phyloP scores from a whole-genome alignment of 805 yeast species.

The Candida sonorensis region DNA sequence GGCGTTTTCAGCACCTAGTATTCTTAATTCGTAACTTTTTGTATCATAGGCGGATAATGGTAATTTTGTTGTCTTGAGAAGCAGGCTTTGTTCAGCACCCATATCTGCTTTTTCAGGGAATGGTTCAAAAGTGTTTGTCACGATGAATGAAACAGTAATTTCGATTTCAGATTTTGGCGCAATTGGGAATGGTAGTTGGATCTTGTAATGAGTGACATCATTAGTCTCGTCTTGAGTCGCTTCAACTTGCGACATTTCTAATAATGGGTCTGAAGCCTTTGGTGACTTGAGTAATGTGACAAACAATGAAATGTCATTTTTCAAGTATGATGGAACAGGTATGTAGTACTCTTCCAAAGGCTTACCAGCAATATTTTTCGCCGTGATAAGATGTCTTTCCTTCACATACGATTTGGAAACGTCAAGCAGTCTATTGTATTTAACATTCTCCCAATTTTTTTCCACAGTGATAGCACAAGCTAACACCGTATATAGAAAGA shows the following conservation, averaged over 20 bases:
- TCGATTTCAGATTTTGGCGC: slow-evolving; percentile 51
- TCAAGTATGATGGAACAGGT: slow-evolving; percentile 45
- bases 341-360: slow-evolving; percentile 53
- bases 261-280: slow-evolving; percentile 13
- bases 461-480: slow-evolving; percentile 14
- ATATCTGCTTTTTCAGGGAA: slow-evolving; percentile 58
- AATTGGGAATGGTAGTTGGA: slow-evolving; percentile 58
- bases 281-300: slow-evolving; percentile 16
- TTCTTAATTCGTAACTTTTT: slow-evolving; percentile 8
- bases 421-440: slow-evolving; percentile 53
- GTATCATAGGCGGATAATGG: slow-evolving; percentile 62
- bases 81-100: slow-evolving; percentile 53
- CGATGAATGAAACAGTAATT: slow-evolving; percentile 43
- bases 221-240: slow-evolving; percentile 7
- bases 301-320: slow-evolving; percentile 18
- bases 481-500: slow-evolving; percentile 2
- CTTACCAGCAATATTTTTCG: slow-evolving; percentile 48
- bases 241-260: slow-evolving; percentile 13
- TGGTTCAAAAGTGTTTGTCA: slow-evolving; percentile 45
- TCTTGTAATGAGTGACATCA: slow-evolving; percentile 34
- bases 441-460: slow-evolving; percentile 49
- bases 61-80: slow-evolving; percentile 42
- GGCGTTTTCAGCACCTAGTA: slow-evolving; percentile 11
- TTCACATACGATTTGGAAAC: slow-evolving; percentile 58
- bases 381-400: slow-evolving; percentile 49